These are phyloP conservation scores for Fusarium humuli DNA, from an alignment of 2,329 filamentous ascomycete species.

Conservation along the genomic window DNA sequence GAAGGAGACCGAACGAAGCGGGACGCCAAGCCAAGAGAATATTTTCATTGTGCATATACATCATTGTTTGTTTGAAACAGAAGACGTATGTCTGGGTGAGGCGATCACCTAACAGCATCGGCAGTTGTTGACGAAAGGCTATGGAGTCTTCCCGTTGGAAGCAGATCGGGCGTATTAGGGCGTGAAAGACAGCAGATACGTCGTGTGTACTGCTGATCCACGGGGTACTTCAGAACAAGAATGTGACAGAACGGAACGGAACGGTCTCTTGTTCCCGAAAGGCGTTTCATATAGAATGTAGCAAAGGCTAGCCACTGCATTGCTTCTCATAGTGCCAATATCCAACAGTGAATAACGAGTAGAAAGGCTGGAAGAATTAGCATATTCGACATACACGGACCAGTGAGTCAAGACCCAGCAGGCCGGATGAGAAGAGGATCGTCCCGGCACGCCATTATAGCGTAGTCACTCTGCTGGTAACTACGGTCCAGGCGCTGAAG, in stretches of 20 bases:
- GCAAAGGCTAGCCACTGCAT: background rate
- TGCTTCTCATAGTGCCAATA: background rate
- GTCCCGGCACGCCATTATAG: slow-evolving; percentile 42
- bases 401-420: slow-evolving; percentile 28
- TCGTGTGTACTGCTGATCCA: background rate
- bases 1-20: background rate
- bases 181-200: background rate
- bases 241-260: slow-evolving; percentile 4
- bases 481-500: slow-evolving; percentile 12
- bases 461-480: slow-evolving; percentile 35
- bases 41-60: slow-evolving; percentile 5
- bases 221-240: background rate
- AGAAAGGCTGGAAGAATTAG: background rate
- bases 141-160: slow-evolving; percentile 7
- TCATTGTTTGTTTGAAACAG: slow-evolving; percentile 5
- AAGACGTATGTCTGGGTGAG: background rate
- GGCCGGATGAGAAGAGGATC: slow-evolving; percentile 39
- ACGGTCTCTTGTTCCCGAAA: background rate
- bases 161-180: background rate
- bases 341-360: background rate
- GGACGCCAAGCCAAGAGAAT: background rate
- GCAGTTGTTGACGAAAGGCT: slow-evolving; percentile 29
- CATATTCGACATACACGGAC: background rate
- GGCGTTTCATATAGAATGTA: background rate
- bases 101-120: slow-evolving; percentile 15